Base-by-base conservation (phyloP, 805 yeast genomes). In the Candida silvicultrix region DNA sequence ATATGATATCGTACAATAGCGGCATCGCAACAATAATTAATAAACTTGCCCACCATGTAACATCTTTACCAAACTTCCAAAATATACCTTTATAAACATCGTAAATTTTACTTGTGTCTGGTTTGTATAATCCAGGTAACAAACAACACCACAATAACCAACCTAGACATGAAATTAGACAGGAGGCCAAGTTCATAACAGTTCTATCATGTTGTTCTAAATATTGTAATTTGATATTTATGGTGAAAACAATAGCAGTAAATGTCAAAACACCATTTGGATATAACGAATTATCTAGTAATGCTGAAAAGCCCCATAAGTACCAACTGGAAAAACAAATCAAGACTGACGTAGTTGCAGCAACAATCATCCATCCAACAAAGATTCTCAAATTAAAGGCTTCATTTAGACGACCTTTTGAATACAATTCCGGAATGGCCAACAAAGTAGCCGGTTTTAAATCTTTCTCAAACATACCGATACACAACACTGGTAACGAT, bases 391-490 rank as follows among this genome's bases (percentile, higher is more conserved):
- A 59, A 57, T 85, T 85, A 67, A 94, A 92, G 3, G 82, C 83
- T 59, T 81, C 77, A 53, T 81, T 85, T 35, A 77, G 68, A 45
- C 94, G 75, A 2, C 98, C 97, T 42, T 74, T 80, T 2, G 80
- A 56, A 60, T 94, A 94, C 23, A 94, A 69, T 63, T 90, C 97
- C 0, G 99, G 99, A 5, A 89, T 85, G 0, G 98, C 94, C 43
- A 92, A 63, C 44, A 94, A 71, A 0, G 98, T 92, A 1, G 94
- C 79, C 1, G 98, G 95, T 42, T 81, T 74, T 60, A 94, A 71
- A 58, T 94, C 99, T 59, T 85, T 85, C 57, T 92, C 96, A 65
- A 94, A 85, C 80, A 90, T 87, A n/a, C 99, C 99, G 44, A 94
- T 72, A 58, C 95, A 85, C 35, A 94, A 65, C 2, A 94, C 98